phyloP scores from a whole-genome alignment of 139 green algal species.

The Axilococcus clingmanii region DNA sequence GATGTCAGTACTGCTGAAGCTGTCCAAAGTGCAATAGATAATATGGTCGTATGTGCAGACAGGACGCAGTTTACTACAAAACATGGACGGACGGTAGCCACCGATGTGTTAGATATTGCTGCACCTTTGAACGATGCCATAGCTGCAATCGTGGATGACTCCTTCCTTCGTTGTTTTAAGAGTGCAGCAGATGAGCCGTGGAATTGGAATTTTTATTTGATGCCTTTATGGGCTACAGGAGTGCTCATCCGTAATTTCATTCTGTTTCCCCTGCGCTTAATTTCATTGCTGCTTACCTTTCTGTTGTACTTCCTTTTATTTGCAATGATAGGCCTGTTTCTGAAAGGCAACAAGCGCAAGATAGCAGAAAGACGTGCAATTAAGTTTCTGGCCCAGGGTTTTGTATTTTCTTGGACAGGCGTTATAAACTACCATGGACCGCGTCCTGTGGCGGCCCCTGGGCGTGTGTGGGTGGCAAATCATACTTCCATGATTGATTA shows the following conservation, averaged over 20 bases:
- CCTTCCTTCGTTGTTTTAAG: constrained; percentile 91
- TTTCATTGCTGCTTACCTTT: constrained; percentile 59
- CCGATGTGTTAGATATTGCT: constrained; percentile 73
- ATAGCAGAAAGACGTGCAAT: constrained; percentile 37
- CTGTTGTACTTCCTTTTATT: constrained; percentile 74
- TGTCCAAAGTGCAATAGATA: no score
- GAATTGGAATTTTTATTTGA: constrained; percentile 99
- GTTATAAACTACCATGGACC: constrained; percentile 86
- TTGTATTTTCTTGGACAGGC: constrained; percentile 84
- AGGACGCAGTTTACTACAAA: no score
- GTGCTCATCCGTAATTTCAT: constrained; percentile 63
- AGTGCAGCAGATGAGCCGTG: constrained; percentile 63
- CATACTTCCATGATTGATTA: constrained; percentile 99
- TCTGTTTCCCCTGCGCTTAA: constrained; percentile 72
- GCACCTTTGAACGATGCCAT: constrained; percentile 70
- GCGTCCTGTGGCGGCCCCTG: constrained; percentile 47
- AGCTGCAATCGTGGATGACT: constrained; percentile 86
- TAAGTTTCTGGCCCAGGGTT: constrained; percentile 61
- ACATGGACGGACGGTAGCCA: no score
- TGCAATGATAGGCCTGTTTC: constrained; percentile 42
- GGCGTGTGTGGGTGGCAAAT: constrained; percentile 94
- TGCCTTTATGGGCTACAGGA: constrained; percentile 73
- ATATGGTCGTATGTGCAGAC: no score
- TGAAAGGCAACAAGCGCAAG: background rate
- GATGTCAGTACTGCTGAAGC: no score